Evolutionary conservation across 768 basidiomycete species (phyloP).

Genomic region (Rhodotorula babjevae): DNA sequence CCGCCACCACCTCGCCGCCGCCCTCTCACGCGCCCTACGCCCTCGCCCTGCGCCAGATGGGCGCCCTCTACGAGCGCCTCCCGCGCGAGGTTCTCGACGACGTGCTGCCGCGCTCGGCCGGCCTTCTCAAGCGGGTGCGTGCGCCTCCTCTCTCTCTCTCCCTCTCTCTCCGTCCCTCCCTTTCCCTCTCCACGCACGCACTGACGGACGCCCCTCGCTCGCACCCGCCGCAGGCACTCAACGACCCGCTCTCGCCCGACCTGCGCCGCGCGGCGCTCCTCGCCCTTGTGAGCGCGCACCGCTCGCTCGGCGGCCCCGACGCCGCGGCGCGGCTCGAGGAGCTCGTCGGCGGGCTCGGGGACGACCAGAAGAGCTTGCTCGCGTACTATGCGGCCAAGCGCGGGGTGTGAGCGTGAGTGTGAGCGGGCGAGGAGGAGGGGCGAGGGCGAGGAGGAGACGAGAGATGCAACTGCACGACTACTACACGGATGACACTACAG

Average conservation of each 20-base stretch:
- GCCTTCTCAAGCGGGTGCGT: slow-evolving; percentile 35
- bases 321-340: slow-evolving; percentile 24
- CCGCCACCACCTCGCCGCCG: too few relatives aligned
- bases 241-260: slow-evolving; percentile 24
- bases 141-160: background rate
- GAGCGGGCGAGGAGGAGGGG: too few relatives aligned
- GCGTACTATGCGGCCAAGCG: slow-evolving; percentile 20
- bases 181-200: too few relatives aligned
- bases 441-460: background rate
- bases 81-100: slow-evolving; percentile 42
- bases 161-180: background rate
- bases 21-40: slow-evolving; percentile 16
- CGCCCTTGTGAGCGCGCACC: slow-evolving; percentile 33
- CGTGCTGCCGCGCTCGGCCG: slow-evolving; percentile 26
- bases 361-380: slow-evolving; percentile 33
- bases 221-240: slow-evolving; percentile 35
- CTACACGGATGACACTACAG: too few relatives aligned
- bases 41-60: slow-evolving; percentile 37
- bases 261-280: slow-evolving; percentile 34
- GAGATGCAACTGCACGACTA: background rate
- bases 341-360: slow-evolving; percentile 30
- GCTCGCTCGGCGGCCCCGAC: slow-evolving; percentile 14
- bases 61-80: slow-evolving; percentile 28
- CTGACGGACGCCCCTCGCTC: too few relatives aligned
- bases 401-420: background rate